These are phyloP conservation scores for Moricandia moricandioides DNA, from an alignment of 345 rosid species.

Conservation along the genomic window DNA sequence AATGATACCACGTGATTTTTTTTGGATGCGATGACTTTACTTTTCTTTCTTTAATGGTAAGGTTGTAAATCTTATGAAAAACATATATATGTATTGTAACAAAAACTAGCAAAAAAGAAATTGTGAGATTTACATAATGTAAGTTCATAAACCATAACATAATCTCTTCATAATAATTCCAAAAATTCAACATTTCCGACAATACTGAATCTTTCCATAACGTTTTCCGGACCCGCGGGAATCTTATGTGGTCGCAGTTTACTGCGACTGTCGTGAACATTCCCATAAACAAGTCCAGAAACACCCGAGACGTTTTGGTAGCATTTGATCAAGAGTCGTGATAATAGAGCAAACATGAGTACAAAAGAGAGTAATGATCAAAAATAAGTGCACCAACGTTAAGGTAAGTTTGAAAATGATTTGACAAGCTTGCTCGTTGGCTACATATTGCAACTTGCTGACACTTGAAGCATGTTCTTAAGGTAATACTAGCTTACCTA, in stretches of 20 bases:
- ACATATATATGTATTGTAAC: not conserved
- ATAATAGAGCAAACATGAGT: conserved; percentile 6
- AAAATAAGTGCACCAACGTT: conserved; percentile 11
- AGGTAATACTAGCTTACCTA: conserved; percentile 6
- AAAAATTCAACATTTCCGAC: not conserved
- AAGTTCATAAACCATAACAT: not conserved
- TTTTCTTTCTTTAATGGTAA: not conserved
- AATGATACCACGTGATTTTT: not conserved
- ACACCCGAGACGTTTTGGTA: conserved; percentile 4
- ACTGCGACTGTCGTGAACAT: not conserved
- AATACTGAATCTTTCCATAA: not conserved
- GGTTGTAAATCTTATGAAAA: not conserved
- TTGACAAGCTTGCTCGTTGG: conserved; percentile 24
- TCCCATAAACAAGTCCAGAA: conserved; percentile 6
- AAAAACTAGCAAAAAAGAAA: not conserved
- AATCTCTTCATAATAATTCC: not conserved
- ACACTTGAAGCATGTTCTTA: conserved; percentile 8
- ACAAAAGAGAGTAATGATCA: conserved; percentile 23
- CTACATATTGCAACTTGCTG: conserved; percentile 27
- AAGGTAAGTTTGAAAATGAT: conserved; percentile 24
- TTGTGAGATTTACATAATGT: not conserved
- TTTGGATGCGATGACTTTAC: not conserved
- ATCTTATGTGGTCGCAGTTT: not conserved
- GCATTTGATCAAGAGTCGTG: conserved; percentile 4
- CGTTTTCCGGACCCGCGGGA: not conserved